Base-by-base conservation (phyloP, 202 grass and related monocot species). In the Musa balbisiana region DNA sequence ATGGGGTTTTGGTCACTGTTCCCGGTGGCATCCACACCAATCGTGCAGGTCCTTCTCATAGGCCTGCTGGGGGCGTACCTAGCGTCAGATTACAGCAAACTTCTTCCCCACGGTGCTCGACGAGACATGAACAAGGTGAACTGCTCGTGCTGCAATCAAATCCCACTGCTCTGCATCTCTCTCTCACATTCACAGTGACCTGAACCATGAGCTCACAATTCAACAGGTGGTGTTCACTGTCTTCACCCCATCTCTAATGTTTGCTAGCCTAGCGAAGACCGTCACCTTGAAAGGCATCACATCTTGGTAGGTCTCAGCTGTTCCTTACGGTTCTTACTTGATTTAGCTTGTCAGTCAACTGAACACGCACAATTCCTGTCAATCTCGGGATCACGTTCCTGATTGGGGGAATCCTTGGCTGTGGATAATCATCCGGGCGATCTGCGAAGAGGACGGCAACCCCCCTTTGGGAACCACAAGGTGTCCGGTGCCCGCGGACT, bases 41-140 rank as follows among this genome's bases (percentile, higher is more conserved):
- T 90, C 75, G 16, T 96, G 25, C 89, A 96, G 81, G 92, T 92
- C 26, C 83, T 96, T 33, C 83, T 92, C 52, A 90, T 96, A 59
- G 92, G 92, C 54, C n/a, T 88, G 51, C 76, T 96, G 59, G 92
- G 92, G n/a, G 89, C 92, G 3, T 96, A 58, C 70, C 83, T 96
- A 25, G 89, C 92, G 49, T 86, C 89, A 10, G 68, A 80, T 17
- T 81, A 87, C 79, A 88, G 85, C 79, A 83, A 90, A 19, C 86
- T 96, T 26, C 74, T 96, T 10, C 92, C 92, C 0, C 76, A 83
- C 14, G 77, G 81, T 78, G 85, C 87, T 1, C 87, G 80, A 26
- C 90, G 86, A 62, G 89, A 92, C 43, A 96, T 96, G 85, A 96
- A 96, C 75, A 96, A 88, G 89, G 92, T 88, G 33, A 43, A 8